Evolutionary conservation across 768 basidiomycete genomes (phyloP), one percentile per base, ranked within the genome.

Genomic region (Hygrocybe punicea): DNA sequence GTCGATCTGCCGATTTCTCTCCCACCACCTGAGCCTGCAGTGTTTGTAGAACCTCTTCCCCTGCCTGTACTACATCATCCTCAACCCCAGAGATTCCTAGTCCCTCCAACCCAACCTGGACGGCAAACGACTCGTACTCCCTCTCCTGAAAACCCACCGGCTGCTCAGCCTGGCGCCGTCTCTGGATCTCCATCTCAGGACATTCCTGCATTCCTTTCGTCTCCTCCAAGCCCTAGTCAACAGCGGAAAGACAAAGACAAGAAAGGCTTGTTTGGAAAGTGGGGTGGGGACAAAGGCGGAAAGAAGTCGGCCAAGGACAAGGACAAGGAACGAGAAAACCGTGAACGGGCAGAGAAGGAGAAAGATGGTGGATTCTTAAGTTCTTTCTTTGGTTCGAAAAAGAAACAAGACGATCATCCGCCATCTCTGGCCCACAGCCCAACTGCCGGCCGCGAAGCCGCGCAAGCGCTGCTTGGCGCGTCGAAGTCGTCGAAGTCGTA

Each of bases 361-460:
- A 85, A 86, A 69, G 87, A 89, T n/a, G 74, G 83, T 17, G 81
- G 93, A 2, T 97, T 98, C 77, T 93, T 98, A 62, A 93, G 93
- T 2, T 92, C 91, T 10, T 77, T 98, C 3, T 98, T 98, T 69
- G 86, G 92, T 21, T 79, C 86, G 61, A 93, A 91, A 80, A 97
- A 94, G 80, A 86, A 85, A 63, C 87, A 91, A 40, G 91, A 95
- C 44, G 69, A 75, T 13, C 69, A 77, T 47, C 70, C 80, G 62
- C 73, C 51, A 58, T 50, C 61, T 67, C 66, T 60, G 19, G 65
- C 56, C 14, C 65, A 67, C 48, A 73, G 73, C 11, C 71, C 77
- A 19, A 72, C 76, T n/a, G 77, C 84, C 17, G 93, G 91, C 37
- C 86, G 91, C 25, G 92, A 95, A 62, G 83, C 92, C 1, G 94